A percentile compares a stretch with the other conserved stretches of the same genome.
Conservation (phyloP, 768 basidiomycete genomes). For the Rhodosporidiobolus sp. region DNA sequence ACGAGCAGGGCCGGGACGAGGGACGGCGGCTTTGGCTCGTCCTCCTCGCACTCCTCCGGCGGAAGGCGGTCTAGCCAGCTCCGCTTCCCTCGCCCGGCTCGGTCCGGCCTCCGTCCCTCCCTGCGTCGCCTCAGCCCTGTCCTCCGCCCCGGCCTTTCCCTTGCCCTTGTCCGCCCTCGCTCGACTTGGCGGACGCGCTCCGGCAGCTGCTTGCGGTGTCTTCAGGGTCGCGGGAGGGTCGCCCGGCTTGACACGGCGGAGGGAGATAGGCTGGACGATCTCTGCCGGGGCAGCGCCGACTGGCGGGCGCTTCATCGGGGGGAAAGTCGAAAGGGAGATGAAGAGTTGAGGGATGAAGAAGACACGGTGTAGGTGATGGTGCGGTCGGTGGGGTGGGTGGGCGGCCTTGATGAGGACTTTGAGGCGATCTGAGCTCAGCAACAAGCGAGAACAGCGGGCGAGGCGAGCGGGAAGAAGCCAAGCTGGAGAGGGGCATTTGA, state of each 20-base stretch:
- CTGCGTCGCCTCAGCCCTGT: not conserved
- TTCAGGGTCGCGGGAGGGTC: not conserved
- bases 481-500: too few species aligned
- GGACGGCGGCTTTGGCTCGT: too few species aligned
- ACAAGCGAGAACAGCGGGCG: too few species aligned
- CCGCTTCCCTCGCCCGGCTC: not conserved
- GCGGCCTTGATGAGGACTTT: too few species aligned
- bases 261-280: constrained; percentile 6
- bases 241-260: not conserved
- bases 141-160: not conserved
- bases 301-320: not conserved
- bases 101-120: not conserved
- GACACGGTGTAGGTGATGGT: too few species aligned
- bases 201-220: not conserved
- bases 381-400: too few species aligned
- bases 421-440: too few species aligned
- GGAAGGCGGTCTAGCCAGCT: not conserved
- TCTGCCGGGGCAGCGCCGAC: constrained; percentile 1
- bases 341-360: too few species aligned
- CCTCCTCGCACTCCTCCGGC: too few species aligned
- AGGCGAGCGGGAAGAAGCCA: too few species aligned
- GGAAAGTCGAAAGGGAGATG: too few species aligned
- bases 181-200: not conserved
- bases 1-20: too few species aligned
- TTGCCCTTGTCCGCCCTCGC: not conserved